Base-by-base conservation (phyloP, 164 flowering plant species). In the Nymphaea colorata region DNA sequence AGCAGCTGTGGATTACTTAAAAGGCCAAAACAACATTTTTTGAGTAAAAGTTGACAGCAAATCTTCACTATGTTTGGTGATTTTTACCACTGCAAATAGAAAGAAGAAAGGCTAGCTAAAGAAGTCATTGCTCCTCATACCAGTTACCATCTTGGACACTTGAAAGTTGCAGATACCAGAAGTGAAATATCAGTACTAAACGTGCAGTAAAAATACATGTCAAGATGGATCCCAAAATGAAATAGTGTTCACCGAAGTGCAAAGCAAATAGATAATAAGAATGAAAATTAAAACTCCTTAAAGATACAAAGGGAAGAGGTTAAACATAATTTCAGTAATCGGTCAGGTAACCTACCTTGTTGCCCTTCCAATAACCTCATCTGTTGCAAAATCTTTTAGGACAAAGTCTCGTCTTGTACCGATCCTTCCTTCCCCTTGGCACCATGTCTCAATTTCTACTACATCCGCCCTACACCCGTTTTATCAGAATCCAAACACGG, bases 381-480 rank as follows among this genome's bases (percentile, higher is more conserved):
- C 92, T 70, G 85, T 90, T 18, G 90, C 84, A 77, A 71, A 82
- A 78, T 95, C 96, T 81, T 86, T 92, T 14, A 95, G 71, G 76
- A 95, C 90, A 93, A 91, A 95, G 75, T 92, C 99, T 65, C 99
- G 92, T 72, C 98, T 84, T 4, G 96, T 90, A 69, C 96, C 96
- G 68, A 88, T 90, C 76, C 91, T 80, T 68, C 99, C 99, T 78
- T 94, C 98, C 16, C 86, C 67, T 81, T 90, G 94, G 79, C 96
- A 88, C 99, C 99, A 95, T 43, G 99, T 91, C 76, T 95, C 99
- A 61, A 95, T 86, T 76, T 95, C 99, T 79, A 95, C 84, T 64
- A 92, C 91, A 80, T 90, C 96, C 67, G 96, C 83, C 98, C 99
- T 95, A 51, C 57, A 51, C 36, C 36, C 36, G 36, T 51, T 51